Conservation (phyloP, 164 flowering plant species). For the Nymphaea colorata region DNA sequence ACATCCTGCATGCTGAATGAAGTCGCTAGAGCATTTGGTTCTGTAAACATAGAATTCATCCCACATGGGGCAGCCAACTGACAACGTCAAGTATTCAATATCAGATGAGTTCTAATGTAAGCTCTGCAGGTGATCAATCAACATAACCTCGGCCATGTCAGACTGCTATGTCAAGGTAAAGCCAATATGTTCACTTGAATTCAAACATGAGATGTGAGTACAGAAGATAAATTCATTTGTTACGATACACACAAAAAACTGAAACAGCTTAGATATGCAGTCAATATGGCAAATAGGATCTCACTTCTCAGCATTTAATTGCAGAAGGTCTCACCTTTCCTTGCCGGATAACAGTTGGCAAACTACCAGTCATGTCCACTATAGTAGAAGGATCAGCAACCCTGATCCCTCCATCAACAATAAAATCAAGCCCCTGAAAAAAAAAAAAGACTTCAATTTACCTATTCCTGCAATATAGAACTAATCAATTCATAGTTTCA, state of each 20-base stretch:
- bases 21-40: background rate
- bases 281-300: too few species aligned
- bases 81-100: background rate
- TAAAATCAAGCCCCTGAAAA: slow-evolving; percentile 84
- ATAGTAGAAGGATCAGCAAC: slow-evolving; percentile 89
- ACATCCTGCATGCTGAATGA: background rate
- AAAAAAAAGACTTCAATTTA: background rate
- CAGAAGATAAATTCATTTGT: too few species aligned
- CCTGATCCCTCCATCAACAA: slow-evolving; percentile 83
- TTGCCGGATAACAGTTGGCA: slow-evolving; percentile 56
- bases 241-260: too few species aligned
- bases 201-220: too few species aligned
- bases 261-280: too few species aligned
- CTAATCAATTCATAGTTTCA: too few species aligned
- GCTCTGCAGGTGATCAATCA: too few species aligned
- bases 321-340: slow-evolving; percentile 48
- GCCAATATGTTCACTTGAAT: too few species aligned
- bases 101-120: background rate
- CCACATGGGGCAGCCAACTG: background rate
- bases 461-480: background rate
- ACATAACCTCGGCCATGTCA: background rate
- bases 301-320: too few species aligned
- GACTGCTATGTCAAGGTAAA: background rate
- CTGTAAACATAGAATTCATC: background rate
- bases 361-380: slow-evolving; percentile 68